Conservation (phyloP, 2,329 filamentous ascomycete species). For the Fusarium annulatum region DNA sequence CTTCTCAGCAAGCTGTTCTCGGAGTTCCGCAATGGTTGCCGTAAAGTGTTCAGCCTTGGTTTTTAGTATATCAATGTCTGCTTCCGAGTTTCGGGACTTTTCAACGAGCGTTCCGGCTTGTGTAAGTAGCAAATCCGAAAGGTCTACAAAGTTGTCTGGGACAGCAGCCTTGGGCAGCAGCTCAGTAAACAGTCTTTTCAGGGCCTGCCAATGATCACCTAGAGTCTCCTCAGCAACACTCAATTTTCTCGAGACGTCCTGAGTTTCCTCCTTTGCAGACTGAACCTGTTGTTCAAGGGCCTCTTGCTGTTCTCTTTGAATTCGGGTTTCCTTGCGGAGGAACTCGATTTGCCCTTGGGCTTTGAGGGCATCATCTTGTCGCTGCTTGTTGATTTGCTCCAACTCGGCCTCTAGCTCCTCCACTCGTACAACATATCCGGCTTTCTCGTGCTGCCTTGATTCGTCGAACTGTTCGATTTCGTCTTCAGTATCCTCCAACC, state of each 20-base stretch:
- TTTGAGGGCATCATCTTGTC: constrained; percentile 67
- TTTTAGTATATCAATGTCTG: constrained; percentile 68
- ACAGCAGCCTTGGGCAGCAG: constrained; percentile 64
- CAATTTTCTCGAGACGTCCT: constrained; percentile 62
- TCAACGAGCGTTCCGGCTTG: constrained; percentile 68
- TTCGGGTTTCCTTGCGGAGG: constrained; percentile 68
- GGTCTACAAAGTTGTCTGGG: constrained; percentile 66
- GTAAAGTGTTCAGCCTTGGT: constrained; percentile 72
- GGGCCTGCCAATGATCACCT: constrained; percentile 62
- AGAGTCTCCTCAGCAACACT: constrained; percentile 62
- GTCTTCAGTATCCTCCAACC: constrained; percentile 89
- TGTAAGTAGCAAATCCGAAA: constrained; percentile 70
- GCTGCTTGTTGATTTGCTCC: constrained; percentile 68
- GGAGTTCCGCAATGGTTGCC: constrained; percentile 64
- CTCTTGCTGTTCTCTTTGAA: constrained; percentile 70
- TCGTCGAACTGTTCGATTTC: constrained; percentile 88
- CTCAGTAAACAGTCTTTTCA: constrained; percentile 70
- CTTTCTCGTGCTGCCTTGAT: constrained; percentile 84
- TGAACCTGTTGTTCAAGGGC: constrained; percentile 69
- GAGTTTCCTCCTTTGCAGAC: constrained; percentile 64
- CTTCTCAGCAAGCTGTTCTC: constrained; percentile 65
- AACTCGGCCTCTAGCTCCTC: constrained; percentile 77
- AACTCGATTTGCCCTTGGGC: constrained; percentile 72
- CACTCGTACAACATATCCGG: constrained; percentile 74
- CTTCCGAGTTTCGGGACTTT: constrained; percentile 70